Evolutionary conservation across 1,139 yeast species (phyloP).

Genomic region (Debaryomyces singareniensis): DNA sequence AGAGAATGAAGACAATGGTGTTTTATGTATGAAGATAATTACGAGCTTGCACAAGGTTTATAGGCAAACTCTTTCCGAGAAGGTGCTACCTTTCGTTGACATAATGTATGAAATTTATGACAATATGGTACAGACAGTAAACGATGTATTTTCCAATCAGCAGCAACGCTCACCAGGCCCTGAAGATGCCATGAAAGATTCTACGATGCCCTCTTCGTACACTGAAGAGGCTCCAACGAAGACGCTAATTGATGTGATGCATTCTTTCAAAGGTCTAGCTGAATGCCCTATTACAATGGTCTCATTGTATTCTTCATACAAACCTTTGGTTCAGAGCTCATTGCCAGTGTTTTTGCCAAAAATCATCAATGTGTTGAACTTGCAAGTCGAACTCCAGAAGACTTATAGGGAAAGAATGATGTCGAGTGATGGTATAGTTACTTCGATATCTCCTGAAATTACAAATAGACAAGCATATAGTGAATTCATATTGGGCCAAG

Average conservation of each 20-base stretch:
- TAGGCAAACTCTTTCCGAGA: conserved; percentile 59
- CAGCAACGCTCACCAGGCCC: conserved; percentile 30
- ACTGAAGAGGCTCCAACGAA: conserved; percentile 34
- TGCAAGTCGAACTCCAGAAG: conserved; percentile 59
- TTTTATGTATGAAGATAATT: conserved; percentile 80
- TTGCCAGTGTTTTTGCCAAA: conserved; percentile 77
- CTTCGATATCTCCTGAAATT: conserved; percentile 56
- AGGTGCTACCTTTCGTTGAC: conserved; percentile 74
- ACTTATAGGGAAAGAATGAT: conserved; percentile 44
- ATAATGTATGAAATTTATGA: conserved; percentile 73
- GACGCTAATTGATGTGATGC: conserved; percentile 52
- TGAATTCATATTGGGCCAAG: conserved; percentile 92
- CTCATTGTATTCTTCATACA: conserved; percentile 80
- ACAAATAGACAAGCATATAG: conserved; percentile 75
- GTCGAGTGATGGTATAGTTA: conserved; percentile 52
- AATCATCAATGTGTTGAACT: conserved; percentile 64
- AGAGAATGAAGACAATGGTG: conserved; percentile 96
- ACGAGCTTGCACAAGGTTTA: conserved; percentile 87
- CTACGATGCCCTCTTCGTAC: conserved; percentile 31
- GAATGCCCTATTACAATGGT: conserved; percentile 98
- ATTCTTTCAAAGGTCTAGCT: conserved; percentile 84
- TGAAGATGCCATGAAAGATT: conserved; percentile 22
- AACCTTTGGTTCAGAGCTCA: conserved; percentile 63
- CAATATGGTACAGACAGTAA: conserved; percentile 73
- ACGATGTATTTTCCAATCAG: conserved; percentile 42